Conservation (phyloP, 108 stramenopile genomes). For the Parietichytrium sp. region DNA sequence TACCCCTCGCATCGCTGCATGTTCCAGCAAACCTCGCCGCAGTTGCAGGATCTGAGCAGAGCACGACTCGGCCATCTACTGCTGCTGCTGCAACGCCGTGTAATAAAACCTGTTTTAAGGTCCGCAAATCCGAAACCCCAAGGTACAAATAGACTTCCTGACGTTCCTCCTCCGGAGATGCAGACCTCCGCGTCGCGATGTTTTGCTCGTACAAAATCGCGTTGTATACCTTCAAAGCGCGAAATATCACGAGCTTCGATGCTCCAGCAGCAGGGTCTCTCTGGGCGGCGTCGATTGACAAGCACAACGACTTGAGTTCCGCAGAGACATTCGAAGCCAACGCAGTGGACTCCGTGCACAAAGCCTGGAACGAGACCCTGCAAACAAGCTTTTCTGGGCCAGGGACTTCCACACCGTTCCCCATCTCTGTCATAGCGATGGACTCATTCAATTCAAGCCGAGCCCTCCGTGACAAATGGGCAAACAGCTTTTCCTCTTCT, state of each 20-base stretch:
- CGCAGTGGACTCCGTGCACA: not conserved
- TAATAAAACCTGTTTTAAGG: not conserved
- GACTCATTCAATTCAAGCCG: slow-evolving; percentile 39
- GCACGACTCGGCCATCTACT: not conserved
- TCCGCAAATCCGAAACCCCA: not conserved
- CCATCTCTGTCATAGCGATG: slow-evolving; percentile 31
- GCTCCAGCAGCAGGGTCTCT: not conserved
- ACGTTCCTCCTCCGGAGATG: too few relatives aligned
- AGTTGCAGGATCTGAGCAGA: not conserved
- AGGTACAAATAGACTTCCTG: too few relatives aligned
- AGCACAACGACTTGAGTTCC: slow-evolving; percentile 41
- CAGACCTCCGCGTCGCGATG: not conserved
- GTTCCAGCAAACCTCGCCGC: not conserved
- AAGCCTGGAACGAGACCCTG: not conserved
- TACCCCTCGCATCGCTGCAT: not conserved
- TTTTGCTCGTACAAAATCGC: not conserved
- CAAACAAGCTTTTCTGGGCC: not conserved
- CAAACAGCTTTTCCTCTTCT: slow-evolving; percentile 47
- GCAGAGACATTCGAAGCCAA: slow-evolving; percentile 39
- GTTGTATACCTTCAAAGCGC: slow-evolving; percentile 16
- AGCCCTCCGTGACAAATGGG: slow-evolving; percentile 34
- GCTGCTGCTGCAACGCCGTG: not conserved
- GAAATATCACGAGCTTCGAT: not conserved
- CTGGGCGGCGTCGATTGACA: not conserved
- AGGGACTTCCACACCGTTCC: not conserved